Conservation (phyloP, 331 rosid species). For the Quercus tomentella region DNA sequence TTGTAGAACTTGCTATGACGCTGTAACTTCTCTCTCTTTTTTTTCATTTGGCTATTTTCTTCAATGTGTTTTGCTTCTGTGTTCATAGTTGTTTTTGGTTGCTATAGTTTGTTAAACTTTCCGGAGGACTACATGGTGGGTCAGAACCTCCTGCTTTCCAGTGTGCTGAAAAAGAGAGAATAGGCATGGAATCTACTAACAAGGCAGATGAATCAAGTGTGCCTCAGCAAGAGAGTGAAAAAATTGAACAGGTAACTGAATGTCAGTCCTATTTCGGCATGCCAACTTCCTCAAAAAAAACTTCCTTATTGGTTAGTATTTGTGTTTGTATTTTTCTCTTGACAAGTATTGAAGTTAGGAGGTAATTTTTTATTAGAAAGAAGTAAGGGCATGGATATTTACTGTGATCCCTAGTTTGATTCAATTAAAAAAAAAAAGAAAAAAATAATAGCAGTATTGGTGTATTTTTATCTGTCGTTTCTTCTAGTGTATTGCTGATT, state of each 20-base stretch:
- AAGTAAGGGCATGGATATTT: background rate
- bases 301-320: background rate
- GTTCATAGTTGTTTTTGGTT: constrained; percentile 17
- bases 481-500: background rate
- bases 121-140: constrained; percentile 88
- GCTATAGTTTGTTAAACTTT: constrained; percentile 62
- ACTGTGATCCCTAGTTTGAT: background rate
- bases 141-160: constrained; percentile 92
- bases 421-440: background rate
- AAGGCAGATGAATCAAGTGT: constrained; percentile 34
- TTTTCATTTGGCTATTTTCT: background rate
- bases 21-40: constrained; percentile 39
- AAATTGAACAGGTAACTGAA: constrained; percentile 14
- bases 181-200: constrained; percentile 28
- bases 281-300: no score
- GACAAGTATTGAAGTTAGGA: background rate
- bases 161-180: constrained; percentile 69
- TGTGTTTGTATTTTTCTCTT: background rate
- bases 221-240: constrained; percentile 16
- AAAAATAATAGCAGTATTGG: background rate
- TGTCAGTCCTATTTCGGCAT: background rate
- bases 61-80: background rate
- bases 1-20: constrained; percentile 58
- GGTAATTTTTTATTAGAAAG: background rate
- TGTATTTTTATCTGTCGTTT: background rate